phyloP scores from a whole-genome alignment of 108 stramenopile genomes.

The Schizochytrium sp. region DNA sequence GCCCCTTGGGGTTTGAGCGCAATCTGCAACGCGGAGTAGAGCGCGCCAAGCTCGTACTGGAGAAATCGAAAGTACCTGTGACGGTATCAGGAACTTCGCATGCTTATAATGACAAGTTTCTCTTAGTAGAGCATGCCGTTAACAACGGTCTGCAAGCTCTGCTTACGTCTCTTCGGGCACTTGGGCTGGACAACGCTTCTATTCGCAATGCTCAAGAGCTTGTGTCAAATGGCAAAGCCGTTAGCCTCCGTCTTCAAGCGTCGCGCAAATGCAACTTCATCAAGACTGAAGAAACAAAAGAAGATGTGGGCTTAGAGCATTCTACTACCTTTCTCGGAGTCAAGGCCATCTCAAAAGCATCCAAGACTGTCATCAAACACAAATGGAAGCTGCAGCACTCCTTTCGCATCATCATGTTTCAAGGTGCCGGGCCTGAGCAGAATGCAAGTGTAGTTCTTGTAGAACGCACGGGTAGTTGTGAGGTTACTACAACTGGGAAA shows the following conservation, averaged over 20 bases:
- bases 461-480: background rate
- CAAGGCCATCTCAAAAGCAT: background rate
- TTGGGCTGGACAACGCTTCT: background rate
- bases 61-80: slow-evolving; percentile 18
- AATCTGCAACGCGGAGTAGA: background rate
- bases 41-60: slow-evolving; percentile 11
- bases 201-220: no score
- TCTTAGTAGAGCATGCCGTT: slow-evolving; percentile 17
- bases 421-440: background rate
- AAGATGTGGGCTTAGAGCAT: background rate
- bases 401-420: background rate
- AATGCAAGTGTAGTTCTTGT: background rate
- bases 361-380: slow-evolving; percentile 28
- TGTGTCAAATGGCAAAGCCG: background rate
- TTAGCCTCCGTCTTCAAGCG: slow-evolving; percentile 16
- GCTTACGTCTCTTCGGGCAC: background rate
- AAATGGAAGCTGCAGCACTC: background rate
- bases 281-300: background rate
- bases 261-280: slow-evolving; percentile 32
- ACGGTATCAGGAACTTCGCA: slow-evolving; percentile 21
- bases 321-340: slow-evolving; percentile 10
- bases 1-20: background rate
- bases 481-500: background rate
- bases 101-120: slow-evolving; percentile 22
- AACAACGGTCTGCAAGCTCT: background rate